Percentiles rank a stretch among this genome's conserved stretches.
These are phyloP conservation scores for Candolleomyces eurysporus DNA, from an alignment of 768 basidiomycete species.

Conservation along the genomic window DNA sequence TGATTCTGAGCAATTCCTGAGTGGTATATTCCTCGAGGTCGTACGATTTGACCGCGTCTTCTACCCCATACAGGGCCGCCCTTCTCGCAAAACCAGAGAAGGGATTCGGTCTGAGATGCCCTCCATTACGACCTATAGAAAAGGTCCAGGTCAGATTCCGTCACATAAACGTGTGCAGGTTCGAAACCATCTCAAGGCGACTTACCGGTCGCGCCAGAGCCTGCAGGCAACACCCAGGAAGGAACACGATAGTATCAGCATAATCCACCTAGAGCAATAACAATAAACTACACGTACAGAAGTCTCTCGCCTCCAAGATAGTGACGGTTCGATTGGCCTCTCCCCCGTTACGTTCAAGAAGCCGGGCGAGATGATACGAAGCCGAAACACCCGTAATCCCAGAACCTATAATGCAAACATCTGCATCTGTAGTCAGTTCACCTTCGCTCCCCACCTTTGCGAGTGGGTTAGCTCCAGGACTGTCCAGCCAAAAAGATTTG, in stretches of 20 bases:
- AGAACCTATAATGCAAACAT: constrained; percentile 77
- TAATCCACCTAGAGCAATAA: not conserved
- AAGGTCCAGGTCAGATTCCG: not conserved
- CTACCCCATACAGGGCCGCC: constrained; percentile 38
- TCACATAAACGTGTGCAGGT: not conserved
- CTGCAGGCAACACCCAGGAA: constrained; percentile 27
- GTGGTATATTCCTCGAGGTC: constrained; percentile 59
- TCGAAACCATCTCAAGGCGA: not conserved
- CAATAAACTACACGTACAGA: constrained; percentile 52
- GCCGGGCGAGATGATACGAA: constrained; percentile 60
- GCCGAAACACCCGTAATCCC: constrained; percentile 77
- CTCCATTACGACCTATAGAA: constrained; percentile 73
- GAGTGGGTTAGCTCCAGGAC: constrained; percentile 61
- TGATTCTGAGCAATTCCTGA: constrained; percentile 44
- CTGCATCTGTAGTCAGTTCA: constrained; percentile 54
- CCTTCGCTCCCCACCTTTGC: constrained; percentile 66
- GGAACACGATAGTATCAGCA: not conserved
- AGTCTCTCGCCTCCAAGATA: constrained; percentile 81
- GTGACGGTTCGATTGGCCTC: constrained; percentile 41
- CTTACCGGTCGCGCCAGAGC: constrained; percentile 75
- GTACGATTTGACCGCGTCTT: constrained; percentile 54
- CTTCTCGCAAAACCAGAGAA: constrained; percentile 46
- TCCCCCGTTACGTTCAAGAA: no score
- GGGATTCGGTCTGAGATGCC: constrained; percentile 59
- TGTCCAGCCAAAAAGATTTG: constrained; percentile 70